Evolutionary conservation across 2,329 filamentous ascomycete species (phyloP).

Genomic region (Trematosphaeria pertusa): DNA sequence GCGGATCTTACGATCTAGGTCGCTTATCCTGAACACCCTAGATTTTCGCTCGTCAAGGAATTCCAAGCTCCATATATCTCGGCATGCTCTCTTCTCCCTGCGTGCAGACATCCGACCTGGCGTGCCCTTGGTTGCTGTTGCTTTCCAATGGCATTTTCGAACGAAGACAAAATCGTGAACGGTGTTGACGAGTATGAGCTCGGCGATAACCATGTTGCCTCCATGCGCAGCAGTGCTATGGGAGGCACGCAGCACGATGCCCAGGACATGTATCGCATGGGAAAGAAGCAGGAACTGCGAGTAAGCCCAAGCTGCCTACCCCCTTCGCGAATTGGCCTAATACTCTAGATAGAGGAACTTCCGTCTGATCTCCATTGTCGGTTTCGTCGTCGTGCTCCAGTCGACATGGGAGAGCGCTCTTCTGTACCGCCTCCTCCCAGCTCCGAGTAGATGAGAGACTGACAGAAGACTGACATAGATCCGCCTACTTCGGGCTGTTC

Average conservation of each 20-base stretch:
- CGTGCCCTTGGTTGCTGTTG: too few species aligned
- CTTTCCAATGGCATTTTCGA: too few species aligned
- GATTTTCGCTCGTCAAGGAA: too few species aligned
- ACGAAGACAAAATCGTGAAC: too few species aligned
- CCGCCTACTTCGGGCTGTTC: conserved; percentile 20
- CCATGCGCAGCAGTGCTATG: conserved; percentile 12
- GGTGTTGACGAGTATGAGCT: conserved; percentile 22
- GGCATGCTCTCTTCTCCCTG: too few species aligned
- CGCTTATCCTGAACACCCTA: neutral
- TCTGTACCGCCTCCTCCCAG: too few species aligned
- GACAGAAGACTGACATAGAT: too few species aligned
- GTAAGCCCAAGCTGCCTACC: neutral
- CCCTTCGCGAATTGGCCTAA: neutral
- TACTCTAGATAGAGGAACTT: conserved; percentile 12
- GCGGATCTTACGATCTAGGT: neutral
- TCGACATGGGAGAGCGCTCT: conserved; percentile 8
- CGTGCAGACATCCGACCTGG: too few species aligned
- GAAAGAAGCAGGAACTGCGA: conserved; percentile 4
- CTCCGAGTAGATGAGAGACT: too few species aligned
- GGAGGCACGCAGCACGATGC: conserved; percentile 10
- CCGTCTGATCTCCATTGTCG: conserved; percentile 9
- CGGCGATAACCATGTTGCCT: conserved; percentile 9
- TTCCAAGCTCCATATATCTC: too few species aligned
- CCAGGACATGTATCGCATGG: neutral
- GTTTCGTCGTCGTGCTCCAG: conserved; percentile 5